Evolutionary conservation across 2,329 filamentous ascomycete genomes (phyloP), one percentile per base, ranked within the genome.

Genomic region (Didymella pinodella): DNA sequence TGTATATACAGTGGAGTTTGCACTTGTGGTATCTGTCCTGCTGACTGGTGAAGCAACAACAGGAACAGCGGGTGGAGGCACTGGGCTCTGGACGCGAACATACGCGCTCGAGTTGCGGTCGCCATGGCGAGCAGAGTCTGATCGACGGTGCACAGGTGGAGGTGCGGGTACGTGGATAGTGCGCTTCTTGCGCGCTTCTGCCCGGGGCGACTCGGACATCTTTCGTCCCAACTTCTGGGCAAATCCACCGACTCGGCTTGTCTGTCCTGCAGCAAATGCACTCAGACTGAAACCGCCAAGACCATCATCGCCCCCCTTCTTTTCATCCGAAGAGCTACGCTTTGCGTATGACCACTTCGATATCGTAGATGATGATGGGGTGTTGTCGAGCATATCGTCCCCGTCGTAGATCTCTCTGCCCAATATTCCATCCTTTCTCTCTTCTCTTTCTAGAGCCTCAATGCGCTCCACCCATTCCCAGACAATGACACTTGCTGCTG

Each of bases 391-490:
- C 89, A 95, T 96, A 73, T 97, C 93, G 69, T 97, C 93, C 3
- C 93, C 93, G 67, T 97, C 93, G 71, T 96, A 97, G 0, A 97
- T 88, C 72, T 97, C 93, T 63, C 93, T 84, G 3, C 93, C 93
- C 1, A 97, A 80, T 54, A 97, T 96, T 0, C 93, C 93, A 68
- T 96, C 93, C 77, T 96, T 96, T 78, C 93, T 92, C 75, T 97
- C 93, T 75, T 97, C 93, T 66, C 93, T 87, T 79, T 97, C 93
- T 61, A 97, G 78, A 0, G 93, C 92, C 75, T 97, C 93, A 48
- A 97, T 97, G 26, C 93, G 86, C 77, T 97, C 93, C 3, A 97
- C 93, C 93, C 93, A 97, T 77, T 97, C 93, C 93, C 93, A 97
- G 2, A 97, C 93, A 22, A 97, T 91, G n/a, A 97, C 93, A 78